These are phyloP conservation scores for Gaeumannomyces tritici DNA, from an alignment of 2,329 filamentous ascomycete genomes.

Conservation along the genomic window DNA sequence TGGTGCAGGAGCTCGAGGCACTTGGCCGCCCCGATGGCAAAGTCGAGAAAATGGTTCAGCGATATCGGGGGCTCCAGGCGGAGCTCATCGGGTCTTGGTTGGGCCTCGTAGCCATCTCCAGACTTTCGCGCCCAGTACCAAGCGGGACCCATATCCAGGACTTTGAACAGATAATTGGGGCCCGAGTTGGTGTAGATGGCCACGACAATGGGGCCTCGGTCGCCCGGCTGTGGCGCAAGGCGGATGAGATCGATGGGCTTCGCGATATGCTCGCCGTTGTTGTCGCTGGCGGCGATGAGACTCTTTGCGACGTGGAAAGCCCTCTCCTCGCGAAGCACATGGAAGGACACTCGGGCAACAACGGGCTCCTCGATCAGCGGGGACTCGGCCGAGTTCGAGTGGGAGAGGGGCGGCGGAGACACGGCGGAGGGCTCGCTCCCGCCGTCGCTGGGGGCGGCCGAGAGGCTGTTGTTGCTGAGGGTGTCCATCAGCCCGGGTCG, in stretches of 20 bases:
- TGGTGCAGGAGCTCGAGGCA: conserved; percentile 89
- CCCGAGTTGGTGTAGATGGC: conserved; percentile 76
- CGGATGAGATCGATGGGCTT: conserved; percentile 72
- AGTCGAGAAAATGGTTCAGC: conserved; percentile 73
- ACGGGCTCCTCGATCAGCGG: conserved; percentile 55
- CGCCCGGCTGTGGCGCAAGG: conserved; percentile 56
- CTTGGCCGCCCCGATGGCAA: conserved; percentile 79
- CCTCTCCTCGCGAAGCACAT: conserved; percentile 74
- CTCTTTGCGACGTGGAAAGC: conserved; percentile 76
- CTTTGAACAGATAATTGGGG: conserved; percentile 57
- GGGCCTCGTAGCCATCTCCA: conserved; percentile 38
- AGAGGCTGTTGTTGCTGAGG: conserved; percentile 9
- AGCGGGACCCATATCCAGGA: conserved; percentile 71
- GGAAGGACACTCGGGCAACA: conserved; percentile 72
- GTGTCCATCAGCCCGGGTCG: conserved; percentile 20
- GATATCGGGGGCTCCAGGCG: conserved; percentile 52
- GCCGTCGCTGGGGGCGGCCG: conserved; percentile 26
- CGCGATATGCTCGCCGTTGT: conserved; percentile 65
- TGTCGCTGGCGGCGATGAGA: conserved; percentile 62
- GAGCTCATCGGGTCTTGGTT: conserved; percentile 30
- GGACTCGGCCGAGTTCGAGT: conserved; percentile 32
- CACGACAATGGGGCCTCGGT: conserved; percentile 63
- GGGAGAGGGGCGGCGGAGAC: conserved; percentile 20
- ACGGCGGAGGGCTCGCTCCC: conserved; percentile 26
- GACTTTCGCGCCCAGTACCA: conserved; percentile 50